A percentile compares a stretch with the other conserved stretches of the same genome.
Conservation (phyloP, 805 yeast species). For the Priceomyces carsonii region DNA sequence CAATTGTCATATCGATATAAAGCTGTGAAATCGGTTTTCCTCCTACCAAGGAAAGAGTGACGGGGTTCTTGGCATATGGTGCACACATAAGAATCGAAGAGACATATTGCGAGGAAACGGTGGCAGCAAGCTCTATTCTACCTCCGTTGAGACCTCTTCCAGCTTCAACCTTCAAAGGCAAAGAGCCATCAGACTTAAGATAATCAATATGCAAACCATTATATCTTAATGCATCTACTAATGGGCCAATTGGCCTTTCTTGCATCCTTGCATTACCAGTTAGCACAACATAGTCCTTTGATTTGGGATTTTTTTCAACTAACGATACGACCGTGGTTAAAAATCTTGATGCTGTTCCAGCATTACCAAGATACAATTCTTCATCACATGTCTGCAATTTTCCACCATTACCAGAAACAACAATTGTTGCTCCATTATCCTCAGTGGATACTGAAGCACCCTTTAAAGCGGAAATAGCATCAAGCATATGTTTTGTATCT, state of each 20-base stretch:
- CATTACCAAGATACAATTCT: slow-evolving; percentile 88
- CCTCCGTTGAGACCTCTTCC: slow-evolving; percentile 84
- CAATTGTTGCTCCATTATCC: slow-evolving; percentile 86
- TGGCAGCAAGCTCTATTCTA: slow-evolving; percentile 88
- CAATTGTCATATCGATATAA: slow-evolving; percentile 95
- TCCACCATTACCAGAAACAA: slow-evolving; percentile 86
- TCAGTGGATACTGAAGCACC: slow-evolving; percentile 85
- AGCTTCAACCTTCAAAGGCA: slow-evolving; percentile 75
- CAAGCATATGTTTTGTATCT: slow-evolving; percentile 92
- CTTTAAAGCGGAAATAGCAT: slow-evolving; percentile 74
- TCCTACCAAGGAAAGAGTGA: slow-evolving; percentile 84
- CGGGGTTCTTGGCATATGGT: slow-evolving; percentile 89
- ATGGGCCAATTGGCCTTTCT: slow-evolving; percentile 94
- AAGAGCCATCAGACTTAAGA: slow-evolving; percentile 72
- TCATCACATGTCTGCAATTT: slow-evolving; percentile 60
- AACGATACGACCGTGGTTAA: slow-evolving; percentile 90
- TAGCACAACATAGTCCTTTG: slow-evolving; percentile 52
- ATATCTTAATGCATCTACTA: slow-evolving; percentile 82
- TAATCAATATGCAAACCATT: slow-evolving; percentile 81
- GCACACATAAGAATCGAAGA: slow-evolving; percentile 97
- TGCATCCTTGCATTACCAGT: slow-evolving; percentile 98
- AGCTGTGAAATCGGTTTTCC: slow-evolving; percentile 96
- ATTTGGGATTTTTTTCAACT: slow-evolving; percentile 47
- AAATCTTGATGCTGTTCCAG: slow-evolving; percentile 97
- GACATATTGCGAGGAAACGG: slow-evolving; percentile 96